Conservation (phyloP, 2,329 filamentous ascomycete genomes). For the Davidsoniella neocaledoniae region DNA sequence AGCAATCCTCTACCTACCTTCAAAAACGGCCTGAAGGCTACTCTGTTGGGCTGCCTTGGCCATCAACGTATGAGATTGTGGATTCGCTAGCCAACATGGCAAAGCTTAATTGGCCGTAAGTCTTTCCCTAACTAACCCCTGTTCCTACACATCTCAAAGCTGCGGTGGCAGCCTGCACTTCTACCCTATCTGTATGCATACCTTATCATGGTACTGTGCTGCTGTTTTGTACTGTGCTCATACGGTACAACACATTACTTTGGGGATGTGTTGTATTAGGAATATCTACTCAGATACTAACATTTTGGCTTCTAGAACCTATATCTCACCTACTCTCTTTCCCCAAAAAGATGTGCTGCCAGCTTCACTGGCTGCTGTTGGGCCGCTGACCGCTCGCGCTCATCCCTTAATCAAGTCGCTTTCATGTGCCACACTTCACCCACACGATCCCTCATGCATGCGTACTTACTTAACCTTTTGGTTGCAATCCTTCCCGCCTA, state of each 20-base stretch:
- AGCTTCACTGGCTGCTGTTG: conserved; percentile 46
- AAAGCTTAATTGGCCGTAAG: conserved; percentile 65
- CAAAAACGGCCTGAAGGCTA: conserved; percentile 54
- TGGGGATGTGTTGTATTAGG: conserved; percentile 2
- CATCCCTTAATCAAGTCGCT: conserved; percentile 75
- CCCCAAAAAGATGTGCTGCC: conserved; percentile 53
- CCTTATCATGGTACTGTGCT: not conserved
- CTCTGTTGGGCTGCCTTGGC: conserved; percentile 54
- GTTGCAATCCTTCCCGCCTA: conserved; percentile 62
- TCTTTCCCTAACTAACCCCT: conserved; percentile 15
- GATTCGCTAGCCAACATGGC: conserved; percentile 72
- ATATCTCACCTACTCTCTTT: conserved; percentile 74
- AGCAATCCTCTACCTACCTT: conserved; percentile 63
- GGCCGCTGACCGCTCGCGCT: conserved; percentile 64
- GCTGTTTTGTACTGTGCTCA: not conserved
- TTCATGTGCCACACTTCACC: conserved; percentile 81
- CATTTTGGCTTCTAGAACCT: conserved; percentile 34
- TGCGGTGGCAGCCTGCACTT: not conserved
- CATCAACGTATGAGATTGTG: conserved; percentile 55
- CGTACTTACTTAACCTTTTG: conserved; percentile 80
- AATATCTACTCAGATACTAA: conserved; percentile 13
- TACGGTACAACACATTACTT: too few species aligned
- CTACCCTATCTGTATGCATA: not conserved
- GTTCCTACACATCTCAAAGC: not conserved
- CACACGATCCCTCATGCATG: conserved; percentile 70